A percentile compares a stretch with the other conserved stretches of the same genome.
Conservation (phyloP, 495 filamentous ascomycete species). For the Tuber aestivum region DNA sequence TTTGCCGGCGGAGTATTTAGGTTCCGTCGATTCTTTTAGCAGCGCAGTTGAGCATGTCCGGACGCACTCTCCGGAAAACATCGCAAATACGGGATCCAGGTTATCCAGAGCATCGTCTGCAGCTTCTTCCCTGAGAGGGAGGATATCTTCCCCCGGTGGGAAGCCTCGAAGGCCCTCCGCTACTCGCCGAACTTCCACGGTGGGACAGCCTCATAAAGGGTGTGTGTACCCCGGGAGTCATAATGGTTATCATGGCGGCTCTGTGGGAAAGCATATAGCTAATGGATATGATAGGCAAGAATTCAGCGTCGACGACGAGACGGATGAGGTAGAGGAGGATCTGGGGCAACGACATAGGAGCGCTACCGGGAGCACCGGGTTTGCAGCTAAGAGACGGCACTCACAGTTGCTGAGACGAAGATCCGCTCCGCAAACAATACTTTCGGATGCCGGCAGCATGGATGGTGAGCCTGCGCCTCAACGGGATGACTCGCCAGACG, state of each 20-base stretch:
- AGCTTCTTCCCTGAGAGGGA: constrained; percentile 28
- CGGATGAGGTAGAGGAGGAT: constrained; percentile 70
- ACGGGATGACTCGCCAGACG: constrained; percentile 15
- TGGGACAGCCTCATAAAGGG: constrained; percentile 40
- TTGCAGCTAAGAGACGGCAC: constrained; percentile 66
- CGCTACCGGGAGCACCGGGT: constrained; percentile 47
- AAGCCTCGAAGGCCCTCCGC: constrained; percentile 33
- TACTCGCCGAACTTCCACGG: constrained; percentile 35
- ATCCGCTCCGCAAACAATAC: constrained; percentile 46
- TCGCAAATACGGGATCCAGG: constrained; percentile 18
- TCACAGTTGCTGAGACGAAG: constrained; percentile 50
- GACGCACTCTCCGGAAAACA: constrained; percentile 20
- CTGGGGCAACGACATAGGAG: constrained; percentile 29
- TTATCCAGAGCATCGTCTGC: constrained; percentile 36
- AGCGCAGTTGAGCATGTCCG: constrained; percentile 27
- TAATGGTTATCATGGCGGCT: constrained; percentile 10
- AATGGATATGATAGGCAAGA: constrained; percentile 50
- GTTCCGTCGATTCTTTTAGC: constrained; percentile 39
- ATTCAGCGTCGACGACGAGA: constrained; percentile 91
- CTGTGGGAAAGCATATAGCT: constrained; percentile 22
- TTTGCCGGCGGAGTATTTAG: constrained; percentile 21
- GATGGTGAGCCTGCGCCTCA: constrained; percentile 44
- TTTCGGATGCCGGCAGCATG: constrained; percentile 45
- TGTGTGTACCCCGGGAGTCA: constrained; percentile 20
- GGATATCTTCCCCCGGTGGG: constrained; percentile 29